Conservation (phyloP, 352 stramenopile genomes). For the Globisporangium perplexum region DNA sequence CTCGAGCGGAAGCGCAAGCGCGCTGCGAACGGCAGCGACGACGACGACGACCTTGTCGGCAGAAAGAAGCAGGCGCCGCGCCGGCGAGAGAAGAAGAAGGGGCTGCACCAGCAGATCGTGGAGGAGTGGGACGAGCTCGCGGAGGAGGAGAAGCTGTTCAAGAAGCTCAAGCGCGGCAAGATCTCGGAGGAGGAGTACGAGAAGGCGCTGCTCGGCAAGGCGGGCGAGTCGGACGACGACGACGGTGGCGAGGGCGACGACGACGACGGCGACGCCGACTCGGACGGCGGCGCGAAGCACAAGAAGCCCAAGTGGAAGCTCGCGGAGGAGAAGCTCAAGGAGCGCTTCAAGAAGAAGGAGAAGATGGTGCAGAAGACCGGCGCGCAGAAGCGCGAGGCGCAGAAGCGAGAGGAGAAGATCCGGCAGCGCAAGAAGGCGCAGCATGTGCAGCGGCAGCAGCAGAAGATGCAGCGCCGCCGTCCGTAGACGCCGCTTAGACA, state of each 20-base stretch:
- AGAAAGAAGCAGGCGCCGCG: constrained; percentile 70
- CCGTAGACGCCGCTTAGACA: constrained; percentile 3
- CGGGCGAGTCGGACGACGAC: constrained; percentile 27
- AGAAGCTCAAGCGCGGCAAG: constrained; percentile 97
- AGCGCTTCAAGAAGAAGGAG: constrained; percentile 85
- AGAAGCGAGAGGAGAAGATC: constrained; percentile 80
- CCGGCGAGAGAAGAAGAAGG: constrained; percentile 94
- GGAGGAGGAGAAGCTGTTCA: constrained; percentile 95
- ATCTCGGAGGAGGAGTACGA: constrained; percentile 94
- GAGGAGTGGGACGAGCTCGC: constrained; percentile 99
- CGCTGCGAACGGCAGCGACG: constrained; percentile 36
- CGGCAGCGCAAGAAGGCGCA: constrained; percentile 74
- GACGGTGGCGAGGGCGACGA: constrained; percentile 19
- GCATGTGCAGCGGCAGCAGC: constrained; percentile 55
- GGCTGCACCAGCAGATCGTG: constrained; percentile 94
- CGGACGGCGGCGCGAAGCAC: constrained; percentile 13
- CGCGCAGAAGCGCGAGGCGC: constrained; percentile 63
- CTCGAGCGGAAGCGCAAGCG: constrained; percentile 57
- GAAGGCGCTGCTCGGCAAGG: constrained; percentile 62
- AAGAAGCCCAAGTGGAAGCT: constrained; percentile 64
- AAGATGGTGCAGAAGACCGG: constrained; percentile 61
- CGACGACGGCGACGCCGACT: constrained; percentile 19
- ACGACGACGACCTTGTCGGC: constrained; percentile 31
- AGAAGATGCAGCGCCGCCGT: constrained; percentile 40
- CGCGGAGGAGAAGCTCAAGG: constrained; percentile 63